These are phyloP conservation scores for Fusarium chaquense DNA, from an alignment of 2,329 filamentous ascomycete species.

Conservation along the genomic window DNA sequence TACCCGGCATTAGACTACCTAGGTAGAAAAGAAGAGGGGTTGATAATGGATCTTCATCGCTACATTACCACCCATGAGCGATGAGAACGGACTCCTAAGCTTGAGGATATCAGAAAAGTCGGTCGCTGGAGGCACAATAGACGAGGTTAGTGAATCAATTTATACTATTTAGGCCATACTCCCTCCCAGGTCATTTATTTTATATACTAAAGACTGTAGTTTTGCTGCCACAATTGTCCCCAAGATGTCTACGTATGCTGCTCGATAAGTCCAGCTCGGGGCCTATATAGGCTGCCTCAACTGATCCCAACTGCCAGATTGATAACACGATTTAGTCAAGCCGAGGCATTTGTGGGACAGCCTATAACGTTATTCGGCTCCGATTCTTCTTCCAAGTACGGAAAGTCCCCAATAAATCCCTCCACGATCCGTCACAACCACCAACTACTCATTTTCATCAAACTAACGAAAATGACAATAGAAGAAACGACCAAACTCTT, in stretches of 20 bases:
- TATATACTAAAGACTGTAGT: no score
- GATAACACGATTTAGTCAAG: background rate
- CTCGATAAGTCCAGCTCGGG: background rate
- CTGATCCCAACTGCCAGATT: background rate
- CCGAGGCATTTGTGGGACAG: constrained; percentile 25
- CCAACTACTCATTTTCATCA: background rate
- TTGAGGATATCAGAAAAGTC: no score
- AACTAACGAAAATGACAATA: constrained; percentile 17
- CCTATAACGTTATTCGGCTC: background rate
- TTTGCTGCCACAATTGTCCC: background rate
- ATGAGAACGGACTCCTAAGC: no score
- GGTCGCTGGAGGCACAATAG: no score
- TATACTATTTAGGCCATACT: no score
- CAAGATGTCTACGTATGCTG: background rate
- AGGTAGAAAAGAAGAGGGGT: background rate
- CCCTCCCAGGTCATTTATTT: no score
- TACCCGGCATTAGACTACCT: background rate
- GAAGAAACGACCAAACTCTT: constrained; percentile 53
- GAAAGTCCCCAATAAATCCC: background rate
- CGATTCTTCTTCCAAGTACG: background rate
- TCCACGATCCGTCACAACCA: background rate
- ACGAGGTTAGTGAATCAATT: no score
- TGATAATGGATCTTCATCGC: background rate
- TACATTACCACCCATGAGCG: no score
- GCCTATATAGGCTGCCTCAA: background rate